phyloP scores from a whole-genome alignment of 345 rosid species.

The Theobroma cacao region DNA sequence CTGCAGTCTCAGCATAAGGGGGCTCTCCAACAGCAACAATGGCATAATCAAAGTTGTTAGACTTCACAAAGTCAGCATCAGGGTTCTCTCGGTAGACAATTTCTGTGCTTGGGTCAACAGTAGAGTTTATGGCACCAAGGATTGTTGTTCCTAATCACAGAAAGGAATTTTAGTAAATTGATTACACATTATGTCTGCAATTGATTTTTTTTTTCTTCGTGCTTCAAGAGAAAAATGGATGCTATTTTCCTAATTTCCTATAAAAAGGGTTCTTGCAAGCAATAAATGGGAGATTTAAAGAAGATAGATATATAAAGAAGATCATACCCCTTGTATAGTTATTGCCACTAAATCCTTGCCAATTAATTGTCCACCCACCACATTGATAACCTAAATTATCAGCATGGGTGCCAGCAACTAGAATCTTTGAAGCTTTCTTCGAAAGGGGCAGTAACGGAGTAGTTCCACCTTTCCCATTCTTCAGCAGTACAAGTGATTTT shows the following conservation, averaged over 20 bases:
- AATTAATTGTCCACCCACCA: slow-evolving; percentile 95
- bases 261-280: not conserved
- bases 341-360: slow-evolving; percentile 89
- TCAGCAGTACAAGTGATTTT: slow-evolving; percentile 90
- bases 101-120: slow-evolving; percentile 69
- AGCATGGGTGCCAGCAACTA: slow-evolving; percentile 89
- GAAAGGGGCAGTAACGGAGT: slow-evolving; percentile 79
- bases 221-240: not conserved
- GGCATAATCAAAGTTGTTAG: slow-evolving; percentile 67
- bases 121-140: slow-evolving; percentile 61
- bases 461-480: slow-evolving; percentile 63
- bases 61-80: slow-evolving; percentile 59
- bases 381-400: slow-evolving; percentile 95
- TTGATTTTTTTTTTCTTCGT: not conserved
- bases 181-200: not conserved
- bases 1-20: slow-evolving; percentile 78
- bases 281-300: not conserved
- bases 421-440: slow-evolving; percentile 67
- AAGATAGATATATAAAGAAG: not conserved
- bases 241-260: not conserved
- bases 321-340: slow-evolving; percentile 61
- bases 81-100: slow-evolving; percentile 66
- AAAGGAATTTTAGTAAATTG: not conserved
- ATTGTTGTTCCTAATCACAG: slow-evolving; percentile 70
- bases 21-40: slow-evolving; percentile 81